A percentile compares a stretch with the other conserved stretches of the same genome.
Conservation (phyloP, 805 yeast species). For the Clavispora asparagi region DNA sequence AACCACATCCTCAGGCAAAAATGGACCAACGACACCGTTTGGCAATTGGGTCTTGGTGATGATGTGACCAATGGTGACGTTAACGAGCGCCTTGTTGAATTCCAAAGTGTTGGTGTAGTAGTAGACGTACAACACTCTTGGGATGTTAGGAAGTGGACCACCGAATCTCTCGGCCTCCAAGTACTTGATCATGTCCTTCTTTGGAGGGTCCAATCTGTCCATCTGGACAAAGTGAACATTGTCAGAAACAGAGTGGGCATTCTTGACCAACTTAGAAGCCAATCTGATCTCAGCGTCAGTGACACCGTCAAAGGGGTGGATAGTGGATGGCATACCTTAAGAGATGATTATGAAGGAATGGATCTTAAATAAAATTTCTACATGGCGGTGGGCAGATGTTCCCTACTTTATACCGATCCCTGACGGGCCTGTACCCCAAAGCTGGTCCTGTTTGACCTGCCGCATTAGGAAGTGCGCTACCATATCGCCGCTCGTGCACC, state of each 20-base stretch:
- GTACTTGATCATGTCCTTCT: conserved; percentile 61
- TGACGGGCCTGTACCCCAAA: neutral
- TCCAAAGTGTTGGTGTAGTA: conserved; percentile 52
- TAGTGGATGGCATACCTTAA: conserved; percentile 5
- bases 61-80: conserved; percentile 57
- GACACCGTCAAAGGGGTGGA: conserved; percentile 58
- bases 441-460: conserved; percentile 5
- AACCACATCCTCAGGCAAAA: conserved; percentile 58
- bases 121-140: conserved; percentile 65
- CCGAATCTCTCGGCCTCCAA: conserved; percentile 59
- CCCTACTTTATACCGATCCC: neutral
- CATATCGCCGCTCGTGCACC: neutral
- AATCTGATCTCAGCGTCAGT: conserved; percentile 53
- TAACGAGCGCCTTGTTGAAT: conserved; percentile 69
- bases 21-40: conserved; percentile 64
- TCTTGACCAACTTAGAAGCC: conserved; percentile 58
- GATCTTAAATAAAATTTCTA: neutral
- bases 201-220: conserved; percentile 76
- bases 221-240: conserved; percentile 60
- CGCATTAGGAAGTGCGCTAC: conserved; percentile 4
- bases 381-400: neutral
- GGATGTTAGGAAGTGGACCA: conserved; percentile 47
- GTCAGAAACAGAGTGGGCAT: conserved; percentile 45
- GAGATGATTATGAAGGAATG: neutral
- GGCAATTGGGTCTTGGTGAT: conserved; percentile 53